Conservation (phyloP, 148 eudicot species). For the Fallopia convolvulus region DNA sequence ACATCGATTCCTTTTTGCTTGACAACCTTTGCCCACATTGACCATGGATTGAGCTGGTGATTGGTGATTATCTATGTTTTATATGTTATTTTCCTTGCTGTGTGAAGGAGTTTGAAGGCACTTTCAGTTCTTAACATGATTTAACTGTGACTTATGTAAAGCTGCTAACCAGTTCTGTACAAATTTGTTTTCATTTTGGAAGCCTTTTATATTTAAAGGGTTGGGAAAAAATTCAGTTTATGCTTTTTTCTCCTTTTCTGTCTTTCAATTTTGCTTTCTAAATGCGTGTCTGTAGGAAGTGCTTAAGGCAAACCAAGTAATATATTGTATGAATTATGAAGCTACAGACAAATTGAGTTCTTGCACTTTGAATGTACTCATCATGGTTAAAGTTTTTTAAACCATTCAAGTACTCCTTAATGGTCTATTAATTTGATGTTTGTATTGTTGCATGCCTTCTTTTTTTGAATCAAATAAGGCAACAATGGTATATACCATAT, state of each 20-base stretch:
- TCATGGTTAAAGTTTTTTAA: no score
- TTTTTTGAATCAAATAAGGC: no score
- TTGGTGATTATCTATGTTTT: neutral
- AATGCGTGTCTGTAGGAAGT: no score
- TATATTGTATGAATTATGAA: no score
- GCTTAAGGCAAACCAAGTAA: no score
- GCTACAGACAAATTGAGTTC: no score
- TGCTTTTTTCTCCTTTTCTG: neutral
- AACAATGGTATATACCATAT: no score
- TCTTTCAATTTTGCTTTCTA: neutral
- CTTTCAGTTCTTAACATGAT: neutral
- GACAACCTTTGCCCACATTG: constrained; percentile 1
- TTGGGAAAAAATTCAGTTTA: neutral
- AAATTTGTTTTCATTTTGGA: neutral
- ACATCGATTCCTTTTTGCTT: neutral
- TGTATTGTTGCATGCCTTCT: no score
- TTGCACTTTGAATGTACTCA: no score
- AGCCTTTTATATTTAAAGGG: neutral
- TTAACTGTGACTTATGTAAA: neutral
- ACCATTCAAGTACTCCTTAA: no score
- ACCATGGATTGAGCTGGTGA: neutral
- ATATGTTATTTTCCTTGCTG: neutral
- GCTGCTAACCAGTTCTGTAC: no score
- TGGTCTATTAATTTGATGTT: no score
- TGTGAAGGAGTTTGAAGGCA: neutral